These are phyloP conservation scores for Fusarium sp. DNA, from an alignment of 2,329 filamentous ascomycete genomes.

Conservation along the genomic window DNA sequence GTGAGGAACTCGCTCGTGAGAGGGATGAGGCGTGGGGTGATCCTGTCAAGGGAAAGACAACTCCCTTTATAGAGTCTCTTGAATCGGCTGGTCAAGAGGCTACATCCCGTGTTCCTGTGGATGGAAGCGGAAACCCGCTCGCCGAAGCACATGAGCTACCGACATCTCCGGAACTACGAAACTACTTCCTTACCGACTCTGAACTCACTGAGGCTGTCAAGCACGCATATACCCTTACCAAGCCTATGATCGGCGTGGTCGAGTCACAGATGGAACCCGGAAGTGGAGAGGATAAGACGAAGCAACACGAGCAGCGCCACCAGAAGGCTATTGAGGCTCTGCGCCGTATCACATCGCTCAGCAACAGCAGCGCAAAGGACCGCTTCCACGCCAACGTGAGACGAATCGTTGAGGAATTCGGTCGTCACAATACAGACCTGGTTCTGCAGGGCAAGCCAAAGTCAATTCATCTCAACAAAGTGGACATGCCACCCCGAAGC, in stretches of 20 bases:
- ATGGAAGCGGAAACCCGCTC: conserved; percentile 54
- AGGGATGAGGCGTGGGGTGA: conserved; percentile 76
- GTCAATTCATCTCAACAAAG: conserved; percentile 53
- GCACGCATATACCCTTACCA: conserved; percentile 74
- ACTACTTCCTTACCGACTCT: conserved; percentile 76
- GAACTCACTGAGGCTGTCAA: conserved; percentile 75
- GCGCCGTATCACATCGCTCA: conserved; percentile 79
- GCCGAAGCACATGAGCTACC: conserved; percentile 55
- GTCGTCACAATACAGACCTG: conserved; percentile 87
- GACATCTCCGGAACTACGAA: conserved; percentile 67
- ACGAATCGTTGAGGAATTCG: conserved; percentile 87
- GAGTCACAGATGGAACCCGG: conserved; percentile 54
- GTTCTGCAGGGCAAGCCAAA: conserved; percentile 70
- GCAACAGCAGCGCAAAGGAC: conserved; percentile 82
- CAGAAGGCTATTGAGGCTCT: conserved; percentile 79
- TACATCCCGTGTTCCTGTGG: conserved; percentile 48
- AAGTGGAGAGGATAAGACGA: conserved; percentile 48
- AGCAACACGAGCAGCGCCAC: conserved; percentile 65
- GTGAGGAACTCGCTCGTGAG: conserved; percentile 72
- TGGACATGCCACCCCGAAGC: conserved; percentile 65
- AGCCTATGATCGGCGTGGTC: conserved; percentile 58
- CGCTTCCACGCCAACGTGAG: conserved; percentile 83
- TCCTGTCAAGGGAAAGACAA: conserved; percentile 80
- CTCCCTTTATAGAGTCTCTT: conserved; percentile 86
- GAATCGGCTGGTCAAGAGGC: conserved; percentile 67